phyloP scores from a whole-genome alignment of 768 basidiomycete genomes.

The Russula foetens region DNA sequence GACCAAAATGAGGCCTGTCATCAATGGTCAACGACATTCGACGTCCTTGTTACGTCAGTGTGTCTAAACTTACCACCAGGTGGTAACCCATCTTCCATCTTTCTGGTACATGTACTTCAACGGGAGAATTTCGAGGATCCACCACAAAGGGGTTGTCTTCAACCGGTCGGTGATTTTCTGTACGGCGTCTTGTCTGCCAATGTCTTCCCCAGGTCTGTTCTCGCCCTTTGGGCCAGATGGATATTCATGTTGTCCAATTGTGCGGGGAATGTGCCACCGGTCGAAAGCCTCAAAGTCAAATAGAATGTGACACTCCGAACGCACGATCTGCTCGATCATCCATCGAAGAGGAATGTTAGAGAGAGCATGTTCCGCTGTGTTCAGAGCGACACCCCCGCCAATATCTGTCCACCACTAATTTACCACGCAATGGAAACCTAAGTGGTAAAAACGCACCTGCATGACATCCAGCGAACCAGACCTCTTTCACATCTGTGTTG shows the following conservation, averaged over 20 bases:
- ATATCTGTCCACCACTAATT: conserved; percentile 4
- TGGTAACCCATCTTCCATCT: conserved; percentile 43
- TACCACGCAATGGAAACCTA: too few species aligned
- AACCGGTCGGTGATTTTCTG: conserved; percentile 49
- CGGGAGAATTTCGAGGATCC: conserved; percentile 66
- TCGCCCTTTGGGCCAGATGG: not conserved
- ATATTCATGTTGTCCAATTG: not conserved
- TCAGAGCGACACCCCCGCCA: conserved; percentile 8
- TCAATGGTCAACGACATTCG: not conserved
- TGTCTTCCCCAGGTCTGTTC: not conserved
- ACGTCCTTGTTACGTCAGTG: not conserved
- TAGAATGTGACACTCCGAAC: not conserved
- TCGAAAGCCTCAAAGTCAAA: conserved; percentile 8
- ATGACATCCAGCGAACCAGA: conserved; percentile 20
- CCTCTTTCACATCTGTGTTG: conserved; percentile 12
- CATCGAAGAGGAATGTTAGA: conserved; percentile 17
- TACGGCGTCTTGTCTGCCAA: conserved; percentile 26
- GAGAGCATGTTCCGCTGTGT: conserved; percentile 5
- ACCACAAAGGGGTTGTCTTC: conserved; percentile 42
- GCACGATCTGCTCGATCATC: conserved; percentile 18
- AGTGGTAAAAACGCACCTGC: conserved; percentile 3
- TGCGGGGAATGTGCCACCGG: conserved; percentile 9
- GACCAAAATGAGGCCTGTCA: conserved; percentile 47
- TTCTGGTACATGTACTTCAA: conserved; percentile 50
- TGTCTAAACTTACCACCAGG: conserved; percentile 45